A percentile compares a stretch with the other conserved stretches of the same genome.
phyloP scores from a whole-genome alignment of 2,329 filamentous ascomycete genomes.

The Rhinocladiella similis region DNA sequence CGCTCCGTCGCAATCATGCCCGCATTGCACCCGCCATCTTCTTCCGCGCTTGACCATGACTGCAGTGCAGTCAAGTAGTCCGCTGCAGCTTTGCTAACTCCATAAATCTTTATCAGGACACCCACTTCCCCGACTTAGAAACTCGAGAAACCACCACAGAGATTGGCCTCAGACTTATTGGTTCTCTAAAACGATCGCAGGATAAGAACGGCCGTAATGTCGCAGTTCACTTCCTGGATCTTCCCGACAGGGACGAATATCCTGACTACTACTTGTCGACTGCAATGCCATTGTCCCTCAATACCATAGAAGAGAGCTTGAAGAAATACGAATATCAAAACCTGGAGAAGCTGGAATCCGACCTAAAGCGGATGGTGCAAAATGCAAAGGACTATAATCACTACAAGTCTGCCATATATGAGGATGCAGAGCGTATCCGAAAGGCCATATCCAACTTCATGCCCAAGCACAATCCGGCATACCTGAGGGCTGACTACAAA shows the following conservation, averaged over 20 bases:
- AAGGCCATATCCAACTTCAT: slow-evolving; percentile 87
- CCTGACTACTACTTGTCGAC: slow-evolving; percentile 77
- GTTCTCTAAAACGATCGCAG: slow-evolving; percentile 71
- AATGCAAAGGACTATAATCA: slow-evolving; percentile 86
- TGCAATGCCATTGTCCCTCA: slow-evolving; percentile 75
- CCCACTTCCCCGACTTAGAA: slow-evolving; percentile 46
- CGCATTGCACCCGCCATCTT: slow-evolving; percentile 2
- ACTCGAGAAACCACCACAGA: slow-evolving; percentile 68
- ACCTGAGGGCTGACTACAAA: slow-evolving; percentile 67
- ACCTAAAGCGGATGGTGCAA: slow-evolving; percentile 82
- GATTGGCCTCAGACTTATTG: slow-evolving; percentile 71
- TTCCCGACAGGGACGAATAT: slow-evolving; percentile 56
- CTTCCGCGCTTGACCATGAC: slow-evolving; percentile 3
- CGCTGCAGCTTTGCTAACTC: slow-evolving; percentile 11
- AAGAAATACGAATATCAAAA: slow-evolving; percentile 66
- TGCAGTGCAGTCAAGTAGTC: background rate
- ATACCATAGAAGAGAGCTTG: slow-evolving; percentile 74
- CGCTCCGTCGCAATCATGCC: slow-evolving; percentile 10
- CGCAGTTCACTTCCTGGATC: slow-evolving; percentile 71
- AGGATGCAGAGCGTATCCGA: slow-evolving; percentile 82
- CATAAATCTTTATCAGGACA: slow-evolving; percentile 22
- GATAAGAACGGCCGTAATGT: slow-evolving; percentile 82
- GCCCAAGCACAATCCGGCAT: slow-evolving; percentile 82
- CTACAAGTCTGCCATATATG: slow-evolving; percentile 69
- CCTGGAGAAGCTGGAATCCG: slow-evolving; percentile 75